Conservation (phyloP, 1,284 basidiomycete genomes). For the Cryptococcus deneoformans region DNA sequence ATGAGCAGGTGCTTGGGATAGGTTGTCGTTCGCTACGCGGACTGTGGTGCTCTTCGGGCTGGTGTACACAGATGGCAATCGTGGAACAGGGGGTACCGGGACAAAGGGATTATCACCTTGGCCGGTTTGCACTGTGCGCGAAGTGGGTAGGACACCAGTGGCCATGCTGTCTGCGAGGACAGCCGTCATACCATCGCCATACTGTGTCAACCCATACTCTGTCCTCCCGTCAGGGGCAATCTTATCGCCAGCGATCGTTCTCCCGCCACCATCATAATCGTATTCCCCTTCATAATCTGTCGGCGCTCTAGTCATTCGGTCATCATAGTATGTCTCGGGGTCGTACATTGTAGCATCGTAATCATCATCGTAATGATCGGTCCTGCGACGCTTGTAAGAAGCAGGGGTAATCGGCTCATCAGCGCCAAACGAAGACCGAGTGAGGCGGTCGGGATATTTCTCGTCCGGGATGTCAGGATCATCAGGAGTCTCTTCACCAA, state of each 20-base stretch:
- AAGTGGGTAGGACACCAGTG: not conserved
- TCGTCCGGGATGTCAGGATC: slow-evolving; percentile 3
- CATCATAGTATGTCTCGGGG: slow-evolving; percentile 1
- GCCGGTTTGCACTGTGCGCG: not conserved
- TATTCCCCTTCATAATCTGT: not conserved
- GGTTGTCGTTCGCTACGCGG: not conserved
- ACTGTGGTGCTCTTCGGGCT: not conserved
- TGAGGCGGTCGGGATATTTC: slow-evolving; percentile 8
- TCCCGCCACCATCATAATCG: not conserved
- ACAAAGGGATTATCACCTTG: slow-evolving; percentile 11
- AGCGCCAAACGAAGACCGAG: slow-evolving; percentile 15
- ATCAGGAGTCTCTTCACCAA: slow-evolving; percentile 6
- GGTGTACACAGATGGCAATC: not conserved
- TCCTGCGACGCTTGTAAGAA: not conserved
- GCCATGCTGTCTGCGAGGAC: slow-evolving; percentile 8
- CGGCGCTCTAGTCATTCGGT: slow-evolving; percentile 2
- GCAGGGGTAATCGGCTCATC: slow-evolving; percentile 14
- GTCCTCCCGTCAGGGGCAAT: not conserved
- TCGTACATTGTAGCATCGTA: not conserved
- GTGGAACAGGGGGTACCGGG: slow-evolving; percentile 10
- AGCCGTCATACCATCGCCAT: slow-evolving; percentile 13
- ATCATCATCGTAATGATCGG: not conserved
- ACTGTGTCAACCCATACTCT: slow-evolving; percentile 7
- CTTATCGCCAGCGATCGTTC: not conserved
- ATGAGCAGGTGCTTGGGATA: not conserved